phyloP scores from a whole-genome alignment of 2,329 filamentous ascomycete genomes.

The Cercospora brassicicola region DNA sequence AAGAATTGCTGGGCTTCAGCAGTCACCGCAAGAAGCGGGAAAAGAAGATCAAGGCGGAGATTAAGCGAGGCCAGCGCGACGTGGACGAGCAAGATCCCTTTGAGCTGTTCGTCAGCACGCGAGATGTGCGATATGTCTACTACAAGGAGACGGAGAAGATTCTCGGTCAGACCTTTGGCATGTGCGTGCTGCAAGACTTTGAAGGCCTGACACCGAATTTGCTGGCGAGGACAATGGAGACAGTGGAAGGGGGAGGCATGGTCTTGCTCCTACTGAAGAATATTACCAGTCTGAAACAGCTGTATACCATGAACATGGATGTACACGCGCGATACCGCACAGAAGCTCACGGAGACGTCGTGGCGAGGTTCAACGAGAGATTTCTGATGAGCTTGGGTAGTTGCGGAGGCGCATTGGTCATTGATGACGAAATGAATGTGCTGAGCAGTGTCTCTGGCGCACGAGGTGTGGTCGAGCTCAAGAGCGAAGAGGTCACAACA shows the following conservation, averaged over 20 bases:
- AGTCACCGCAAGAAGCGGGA: conserved; percentile 98
- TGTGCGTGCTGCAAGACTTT: conserved; percentile 98
- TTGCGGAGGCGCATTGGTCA: conserved; percentile 90
- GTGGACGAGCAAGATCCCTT: conserved; percentile 92
- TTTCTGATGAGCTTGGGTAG: conserved; percentile 95
- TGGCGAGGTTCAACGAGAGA: conserved; percentile 94
- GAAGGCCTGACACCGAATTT: conserved; percentile 97
- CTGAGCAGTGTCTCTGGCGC: conserved; percentile 86
- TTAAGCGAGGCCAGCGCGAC: conserved; percentile 91
- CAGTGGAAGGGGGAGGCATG: conserved; percentile 91
- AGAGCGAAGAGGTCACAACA: conserved; percentile 72
- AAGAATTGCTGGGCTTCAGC: conserved; percentile 90
- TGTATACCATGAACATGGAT: conserved; percentile 97
- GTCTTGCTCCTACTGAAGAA: conserved; percentile 90
- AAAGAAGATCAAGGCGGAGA: conserved; percentile 96
- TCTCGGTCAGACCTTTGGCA: conserved; percentile 93
- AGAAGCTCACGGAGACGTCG: conserved; percentile 92
- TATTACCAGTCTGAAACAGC: conserved; percentile 94
- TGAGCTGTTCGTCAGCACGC: conserved; percentile 92
- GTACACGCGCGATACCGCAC: conserved; percentile 95
- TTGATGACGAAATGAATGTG: conserved; percentile 97
- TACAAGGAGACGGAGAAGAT: conserved; percentile 99
- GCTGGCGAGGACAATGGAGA: conserved; percentile 91
- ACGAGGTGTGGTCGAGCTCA: conserved; percentile 73
- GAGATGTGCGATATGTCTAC: conserved; percentile 98